These are phyloP conservation scores for Spizellomyces punctatus DNA, from an alignment of 192 early-diverging fungal species.

Conservation along the genomic window DNA sequence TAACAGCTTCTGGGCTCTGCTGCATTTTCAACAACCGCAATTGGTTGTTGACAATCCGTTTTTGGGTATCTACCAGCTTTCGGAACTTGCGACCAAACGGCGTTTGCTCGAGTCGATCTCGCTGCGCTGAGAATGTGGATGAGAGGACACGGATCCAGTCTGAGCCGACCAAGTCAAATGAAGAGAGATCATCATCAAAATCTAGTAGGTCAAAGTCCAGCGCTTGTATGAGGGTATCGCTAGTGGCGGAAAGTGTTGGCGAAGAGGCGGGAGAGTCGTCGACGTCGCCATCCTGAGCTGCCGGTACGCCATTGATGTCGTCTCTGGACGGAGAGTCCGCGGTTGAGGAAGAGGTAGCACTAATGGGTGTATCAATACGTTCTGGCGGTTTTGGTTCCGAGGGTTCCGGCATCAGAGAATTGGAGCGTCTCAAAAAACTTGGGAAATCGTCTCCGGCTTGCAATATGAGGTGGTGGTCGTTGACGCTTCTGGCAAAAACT, in stretches of 20 bases:
- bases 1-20: slow-evolving; percentile 22
- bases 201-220: slow-evolving; percentile 9
- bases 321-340: no score
- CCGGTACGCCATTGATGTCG: no score
- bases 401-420: no score
- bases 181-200: slow-evolving; percentile 9
- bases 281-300: background rate
- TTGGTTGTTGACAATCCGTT: slow-evolving; percentile 8
- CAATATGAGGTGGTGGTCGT: no score
- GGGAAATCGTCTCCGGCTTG: no score
- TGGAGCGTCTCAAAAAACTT: no score
- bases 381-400: no score
- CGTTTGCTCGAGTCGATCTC: slow-evolving; percentile 7
- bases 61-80: slow-evolving; percentile 2
- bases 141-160: slow-evolving; percentile 18
- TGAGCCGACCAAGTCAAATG: slow-evolving; percentile 22
- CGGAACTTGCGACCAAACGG: slow-evolving; percentile 4
- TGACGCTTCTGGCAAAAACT: no score
- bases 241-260: background rate
- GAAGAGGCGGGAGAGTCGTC: background rate
- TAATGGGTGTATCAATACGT: no score
- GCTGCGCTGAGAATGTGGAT: slow-evolving; percentile 4
- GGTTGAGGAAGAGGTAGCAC: no score
- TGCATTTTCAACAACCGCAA: slow-evolving; percentile 2
- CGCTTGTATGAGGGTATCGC: background rate